phyloP scores from a whole-genome alignment of 805 yeast species.

The Starmerella vitae region DNA sequence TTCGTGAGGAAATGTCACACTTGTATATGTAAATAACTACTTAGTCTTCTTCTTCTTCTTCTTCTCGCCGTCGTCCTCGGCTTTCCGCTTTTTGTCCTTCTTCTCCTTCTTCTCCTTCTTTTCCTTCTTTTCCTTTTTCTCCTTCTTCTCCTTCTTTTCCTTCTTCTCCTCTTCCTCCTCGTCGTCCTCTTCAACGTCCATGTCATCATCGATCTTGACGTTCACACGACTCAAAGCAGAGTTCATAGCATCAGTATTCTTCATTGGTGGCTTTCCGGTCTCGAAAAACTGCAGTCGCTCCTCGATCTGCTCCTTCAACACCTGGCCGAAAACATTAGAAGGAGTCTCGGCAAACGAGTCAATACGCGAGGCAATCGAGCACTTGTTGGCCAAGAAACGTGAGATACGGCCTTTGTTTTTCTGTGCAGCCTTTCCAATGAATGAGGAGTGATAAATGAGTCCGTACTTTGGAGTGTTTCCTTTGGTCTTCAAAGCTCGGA shows the following conservation, averaged over 20 bases:
- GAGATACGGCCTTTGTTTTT: slow-evolving; percentile 99
- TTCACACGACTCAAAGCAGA: slow-evolving; percentile 67
- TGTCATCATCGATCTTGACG: slow-evolving; percentile 28
- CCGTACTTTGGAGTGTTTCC: slow-evolving; percentile 97
- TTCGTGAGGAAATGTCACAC: not conserved
- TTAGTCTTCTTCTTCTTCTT: slow-evolving; percentile 39
- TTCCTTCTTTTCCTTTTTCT: slow-evolving; percentile 42
- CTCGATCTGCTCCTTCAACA: slow-evolving; percentile 92
- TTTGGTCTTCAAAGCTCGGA: slow-evolving; percentile 91
- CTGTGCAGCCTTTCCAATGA: slow-evolving; percentile 84
- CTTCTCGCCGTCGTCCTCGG: slow-evolving; percentile 29
- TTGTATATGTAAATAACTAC: slow-evolving; percentile 22
- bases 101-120: slow-evolving; percentile 35
- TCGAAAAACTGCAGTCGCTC: slow-evolving; percentile 92
- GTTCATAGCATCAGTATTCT: slow-evolving; percentile 86
- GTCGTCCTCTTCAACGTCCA: slow-evolving; percentile 34
- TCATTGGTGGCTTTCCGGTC: slow-evolving; percentile 93
- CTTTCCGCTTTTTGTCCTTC: slow-evolving; percentile 33
- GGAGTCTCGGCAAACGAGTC: slow-evolving; percentile 96
- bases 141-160: slow-evolving; percentile 38
- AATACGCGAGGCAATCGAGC: slow-evolving; percentile 97
- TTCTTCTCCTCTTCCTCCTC: slow-evolving; percentile 27
- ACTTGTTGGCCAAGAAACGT: slow-evolving; percentile 95
- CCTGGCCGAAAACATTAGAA: slow-evolving; percentile 73
- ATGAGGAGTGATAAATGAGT: slow-evolving; percentile 85